These are phyloP conservation scores for Beta vulgaris DNA, from an alignment of 148 eudicot genomes.

Conservation along the genomic window DNA sequence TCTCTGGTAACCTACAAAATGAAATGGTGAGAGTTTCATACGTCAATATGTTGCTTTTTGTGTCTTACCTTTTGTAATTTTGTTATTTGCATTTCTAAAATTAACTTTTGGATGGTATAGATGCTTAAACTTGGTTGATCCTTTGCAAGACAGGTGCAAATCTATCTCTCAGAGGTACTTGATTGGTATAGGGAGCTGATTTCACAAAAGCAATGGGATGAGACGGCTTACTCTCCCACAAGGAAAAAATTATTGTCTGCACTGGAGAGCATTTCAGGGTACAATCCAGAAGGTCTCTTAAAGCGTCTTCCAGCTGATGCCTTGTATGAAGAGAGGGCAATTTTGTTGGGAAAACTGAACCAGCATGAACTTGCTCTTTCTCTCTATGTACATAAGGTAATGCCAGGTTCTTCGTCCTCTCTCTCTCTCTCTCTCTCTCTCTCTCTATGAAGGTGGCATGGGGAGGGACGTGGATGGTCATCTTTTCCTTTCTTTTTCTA, in stretches of 20 bases:
- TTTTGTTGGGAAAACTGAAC: constrained; percentile 84
- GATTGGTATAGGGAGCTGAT: constrained; percentile 78
- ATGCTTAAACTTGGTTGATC: constrained; percentile 10
- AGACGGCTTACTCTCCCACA: constrained; percentile 64
- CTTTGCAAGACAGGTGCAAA: constrained; percentile 62
- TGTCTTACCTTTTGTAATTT: neutral
- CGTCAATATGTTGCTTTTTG: neutral
- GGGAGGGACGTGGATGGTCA: neutral
- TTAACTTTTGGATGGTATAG: neutral
- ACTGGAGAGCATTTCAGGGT: constrained; percentile 77
- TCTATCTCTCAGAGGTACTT: constrained; percentile 95
- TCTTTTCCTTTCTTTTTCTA: neutral
- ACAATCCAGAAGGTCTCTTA: constrained; percentile 73
- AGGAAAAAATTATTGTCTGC: constrained; percentile 93
- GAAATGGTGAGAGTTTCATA: constrained; percentile 67
- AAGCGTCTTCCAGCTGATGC: constrained; percentile 87
- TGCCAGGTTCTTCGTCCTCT: neutral
- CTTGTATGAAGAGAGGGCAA: constrained; percentile 89
- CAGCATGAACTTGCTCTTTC: constrained; percentile 96
- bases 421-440: neutral
- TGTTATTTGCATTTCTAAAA: neutral
- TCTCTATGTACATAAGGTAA: constrained; percentile 91
- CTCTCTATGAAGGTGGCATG: neutral
- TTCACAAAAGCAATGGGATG: constrained; percentile 84
- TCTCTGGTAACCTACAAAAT: constrained; percentile 92